Evolutionary conservation across 352 stramenopile genomes (phyloP), one percentile per base, ranked within the genome.

Genomic region (Phytophthora constricta): DNA sequence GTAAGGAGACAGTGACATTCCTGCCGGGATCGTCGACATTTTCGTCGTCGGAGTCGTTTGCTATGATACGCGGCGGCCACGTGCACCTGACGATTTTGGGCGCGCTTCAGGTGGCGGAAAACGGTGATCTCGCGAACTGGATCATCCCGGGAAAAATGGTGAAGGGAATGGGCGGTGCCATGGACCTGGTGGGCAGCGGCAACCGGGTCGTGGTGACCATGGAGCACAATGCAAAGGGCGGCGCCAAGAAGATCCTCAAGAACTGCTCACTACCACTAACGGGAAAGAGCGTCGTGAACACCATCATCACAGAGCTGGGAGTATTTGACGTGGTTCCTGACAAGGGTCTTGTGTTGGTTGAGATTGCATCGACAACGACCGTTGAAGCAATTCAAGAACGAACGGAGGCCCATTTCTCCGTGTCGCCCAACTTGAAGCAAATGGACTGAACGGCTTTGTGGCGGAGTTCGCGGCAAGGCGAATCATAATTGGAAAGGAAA

Each of bases 121-220:
- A 96, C 56, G 97, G 97, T 46, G 97, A 99, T 65, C 63, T 99
- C 28, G 96, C 97, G 31, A 98, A 97, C 72, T 99, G 92, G 92
- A 98, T 97, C 58, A 98, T 98, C 48, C 96, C 96, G 4, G 96
- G 96, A 31, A 98, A 98, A 76, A 96, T 99, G 77, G 80, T 98
- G 22, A 99, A 99, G 76, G 97, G 96, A 63, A 99, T 99, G 97
- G 97, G 97, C 22, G 97, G 97, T 55, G 97, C 97, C 10, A 99
- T 99, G 97, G 97, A 99, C 75, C 81, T 99, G 23, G 96, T 99
- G 10, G 93, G 89, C 22, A 93, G 84, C 23, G 92, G 90, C 26
- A 97, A 96, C 56, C 84, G 90, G 52, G 96, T 99, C 4, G 92
- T 99, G 33, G 95, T 99, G 11, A 98, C 96, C 7, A 99, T 99